phyloP scores from a whole-genome alignment of 106 monocot genomes.

The Dactylorhiza incarnata region DNA sequence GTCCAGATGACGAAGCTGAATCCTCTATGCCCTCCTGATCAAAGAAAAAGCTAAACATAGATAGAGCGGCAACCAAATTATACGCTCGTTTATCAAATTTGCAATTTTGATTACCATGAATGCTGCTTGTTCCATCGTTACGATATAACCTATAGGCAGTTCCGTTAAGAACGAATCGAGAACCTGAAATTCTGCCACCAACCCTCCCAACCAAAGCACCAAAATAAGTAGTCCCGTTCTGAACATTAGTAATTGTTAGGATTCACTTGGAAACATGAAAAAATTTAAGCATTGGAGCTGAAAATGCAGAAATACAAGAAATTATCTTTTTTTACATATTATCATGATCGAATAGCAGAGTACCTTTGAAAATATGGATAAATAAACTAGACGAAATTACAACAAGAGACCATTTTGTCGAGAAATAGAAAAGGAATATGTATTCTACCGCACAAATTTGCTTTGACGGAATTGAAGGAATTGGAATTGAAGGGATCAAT shows the following conservation, averaged over 20 bases:
- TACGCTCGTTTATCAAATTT: neutral
- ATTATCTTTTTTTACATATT: too few species aligned
- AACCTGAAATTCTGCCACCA: constrained; percentile 33
- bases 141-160: constrained; percentile 14
- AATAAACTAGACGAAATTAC: too few species aligned
- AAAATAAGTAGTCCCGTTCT: constrained; percentile 44
- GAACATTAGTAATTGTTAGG: neutral
- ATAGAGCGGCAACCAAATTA: neutral
- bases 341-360: too few species aligned
- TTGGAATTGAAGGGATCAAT: too few species aligned
- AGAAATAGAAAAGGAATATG: too few species aligned
- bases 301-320: neutral
- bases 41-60: neutral
- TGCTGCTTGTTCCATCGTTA: constrained; percentile 33
- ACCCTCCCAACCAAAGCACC: constrained; percentile 55
- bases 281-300: neutral
- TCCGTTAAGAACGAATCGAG: constrained; percentile 29
- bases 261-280: neutral
- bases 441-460: too few species aligned
- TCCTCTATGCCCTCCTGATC: constrained; percentile 42
- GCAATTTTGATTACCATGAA: constrained; percentile 19
- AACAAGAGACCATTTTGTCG: too few species aligned
- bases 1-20: constrained; percentile 33
- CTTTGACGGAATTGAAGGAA: too few species aligned
- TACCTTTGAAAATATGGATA: too few species aligned